Conservation (phyloP, 2,329 filamentous ascomycete species). For the Colletotrichum sp. region DNA sequence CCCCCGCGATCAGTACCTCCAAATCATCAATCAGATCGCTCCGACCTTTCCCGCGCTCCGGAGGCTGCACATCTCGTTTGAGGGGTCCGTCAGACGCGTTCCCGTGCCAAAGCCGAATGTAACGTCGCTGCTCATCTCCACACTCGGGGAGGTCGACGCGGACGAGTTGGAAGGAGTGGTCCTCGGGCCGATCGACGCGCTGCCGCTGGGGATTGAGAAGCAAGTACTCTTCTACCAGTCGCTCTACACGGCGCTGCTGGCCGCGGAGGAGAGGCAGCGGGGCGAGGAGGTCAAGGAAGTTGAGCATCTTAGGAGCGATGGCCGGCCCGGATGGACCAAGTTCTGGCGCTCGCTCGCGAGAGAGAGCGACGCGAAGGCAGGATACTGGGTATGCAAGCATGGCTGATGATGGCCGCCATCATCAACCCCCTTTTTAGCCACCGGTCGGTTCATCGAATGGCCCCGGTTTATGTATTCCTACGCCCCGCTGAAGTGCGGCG, state of each 20-base stretch:
- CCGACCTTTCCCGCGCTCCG: conserved; percentile 18
- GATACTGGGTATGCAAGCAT: conserved; percentile 22
- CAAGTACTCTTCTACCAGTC: conserved; percentile 19
- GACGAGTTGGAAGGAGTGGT: conserved; percentile 3
- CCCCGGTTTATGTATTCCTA: not conserved
- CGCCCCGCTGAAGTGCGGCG: not conserved
- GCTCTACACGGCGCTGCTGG: conserved; percentile 10
- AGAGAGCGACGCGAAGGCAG: not conserved
- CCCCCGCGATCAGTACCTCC: conserved; percentile 8
- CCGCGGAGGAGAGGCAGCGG: not conserved
- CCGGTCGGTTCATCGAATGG: not conserved
- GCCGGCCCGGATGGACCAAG: conserved; percentile 18
- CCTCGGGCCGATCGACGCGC: conserved; percentile 9
- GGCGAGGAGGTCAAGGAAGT: conserved; percentile 7
- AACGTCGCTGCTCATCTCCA: conserved; percentile 16
- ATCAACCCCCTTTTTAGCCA: not conserved
- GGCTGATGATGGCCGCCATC: not conserved
- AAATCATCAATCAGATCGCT: conserved; percentile 2
- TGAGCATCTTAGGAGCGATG: conserved; percentile 12
- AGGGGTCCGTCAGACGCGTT: conserved; percentile 17
- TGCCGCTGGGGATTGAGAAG: conserved; percentile 1
- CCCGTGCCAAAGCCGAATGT: conserved; percentile 16
- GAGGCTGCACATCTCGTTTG: conserved; percentile 17
- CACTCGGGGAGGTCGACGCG: conserved; percentile 12
- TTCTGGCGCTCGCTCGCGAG: conserved; percentile 15